Conservation (phyloP, 2,329 filamentous ascomycete species). For the Ophiocordyceps unilateralis region DNA sequence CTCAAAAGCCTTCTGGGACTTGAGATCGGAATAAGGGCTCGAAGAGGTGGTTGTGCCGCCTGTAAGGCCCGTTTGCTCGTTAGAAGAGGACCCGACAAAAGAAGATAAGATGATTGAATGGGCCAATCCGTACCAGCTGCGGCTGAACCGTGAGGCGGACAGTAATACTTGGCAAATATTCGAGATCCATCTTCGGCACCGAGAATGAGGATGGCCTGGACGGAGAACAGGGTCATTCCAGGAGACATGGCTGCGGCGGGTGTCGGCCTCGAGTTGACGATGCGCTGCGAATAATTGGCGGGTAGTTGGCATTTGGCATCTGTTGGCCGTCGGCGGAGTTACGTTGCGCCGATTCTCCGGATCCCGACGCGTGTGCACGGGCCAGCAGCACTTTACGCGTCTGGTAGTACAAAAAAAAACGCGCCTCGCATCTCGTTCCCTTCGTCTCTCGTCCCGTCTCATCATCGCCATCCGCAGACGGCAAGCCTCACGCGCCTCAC, state of each 20-base stretch:
- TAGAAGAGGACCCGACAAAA: background rate
- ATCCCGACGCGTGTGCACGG: slow-evolving; percentile 10
- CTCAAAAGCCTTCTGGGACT: slow-evolving; percentile 92
- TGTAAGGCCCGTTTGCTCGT: slow-evolving; percentile 9
- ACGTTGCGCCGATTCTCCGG: slow-evolving; percentile 12
- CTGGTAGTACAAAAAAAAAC: background rate
- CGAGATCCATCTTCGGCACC: slow-evolving; percentile 76
- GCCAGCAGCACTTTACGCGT: slow-evolving; percentile 4
- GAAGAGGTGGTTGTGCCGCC: slow-evolving; percentile 30
- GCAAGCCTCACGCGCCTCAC: background rate
- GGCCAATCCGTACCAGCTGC: slow-evolving; percentile 16
- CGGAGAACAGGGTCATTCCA: slow-evolving; percentile 57
- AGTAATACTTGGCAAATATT: slow-evolving; percentile 90
- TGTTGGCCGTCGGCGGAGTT: background rate
- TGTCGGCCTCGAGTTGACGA: background rate
- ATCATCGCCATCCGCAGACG: background rate
- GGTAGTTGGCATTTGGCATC: too few species aligned
- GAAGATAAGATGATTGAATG: too few species aligned
- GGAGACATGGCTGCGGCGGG: slow-evolving; percentile 40
- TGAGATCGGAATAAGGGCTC: slow-evolving; percentile 73
- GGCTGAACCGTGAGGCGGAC: slow-evolving; percentile 39
- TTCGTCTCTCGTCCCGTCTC: background rate
- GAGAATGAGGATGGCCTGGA: slow-evolving; percentile 64
- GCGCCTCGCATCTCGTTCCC: background rate
- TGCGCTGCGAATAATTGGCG: too few species aligned